Percentiles rank a stretch among this genome's conserved stretches.
phyloP scores from a whole-genome alignment of 2,329 filamentous ascomycete species.

The Penicillium polonicum region DNA sequence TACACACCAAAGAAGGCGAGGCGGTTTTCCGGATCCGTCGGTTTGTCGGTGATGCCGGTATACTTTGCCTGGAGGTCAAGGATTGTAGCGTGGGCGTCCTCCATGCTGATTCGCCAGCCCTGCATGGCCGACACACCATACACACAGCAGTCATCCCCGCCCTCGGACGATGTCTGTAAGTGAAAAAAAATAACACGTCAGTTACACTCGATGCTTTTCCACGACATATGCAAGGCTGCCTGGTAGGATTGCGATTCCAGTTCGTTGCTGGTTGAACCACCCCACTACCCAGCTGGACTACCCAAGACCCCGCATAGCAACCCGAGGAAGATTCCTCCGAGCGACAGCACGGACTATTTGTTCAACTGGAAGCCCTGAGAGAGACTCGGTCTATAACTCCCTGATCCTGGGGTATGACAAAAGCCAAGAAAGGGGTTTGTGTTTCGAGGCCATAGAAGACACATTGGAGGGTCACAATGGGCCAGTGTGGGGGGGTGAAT shows the following conservation, averaged over 20 bases:
- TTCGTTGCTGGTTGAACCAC: neutral
- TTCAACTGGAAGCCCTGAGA: neutral
- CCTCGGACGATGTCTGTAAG: constrained; percentile 75
- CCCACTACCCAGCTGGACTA: constrained; percentile 9
- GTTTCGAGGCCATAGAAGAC: neutral
- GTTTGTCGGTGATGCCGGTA: constrained; percentile 50
- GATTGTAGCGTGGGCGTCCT: constrained; percentile 87
- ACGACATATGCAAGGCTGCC: neutral
- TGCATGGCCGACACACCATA: constrained; percentile 99
- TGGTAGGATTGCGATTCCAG: neutral
- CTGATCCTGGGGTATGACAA: neutral
- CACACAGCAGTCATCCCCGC: constrained; percentile 87
- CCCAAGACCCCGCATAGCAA: constrained; percentile 9
- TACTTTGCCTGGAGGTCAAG: constrained; percentile 75
- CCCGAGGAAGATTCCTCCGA: constrained; percentile 6
- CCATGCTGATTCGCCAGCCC: constrained; percentile 99
- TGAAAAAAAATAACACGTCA: constrained; percentile 1
- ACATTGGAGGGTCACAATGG: constrained; percentile 6
- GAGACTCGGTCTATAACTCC: neutral
- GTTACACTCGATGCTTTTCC: neutral
- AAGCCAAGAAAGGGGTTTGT: neutral
- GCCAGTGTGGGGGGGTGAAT: constrained; percentile 28
- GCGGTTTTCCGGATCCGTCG: constrained; percentile 66
- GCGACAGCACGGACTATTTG: neutral
- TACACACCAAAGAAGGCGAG: constrained; percentile 97